phyloP scores from a whole-genome alignment of 1,284 basidiomycete species.

The Meira miltonrushii region DNA sequence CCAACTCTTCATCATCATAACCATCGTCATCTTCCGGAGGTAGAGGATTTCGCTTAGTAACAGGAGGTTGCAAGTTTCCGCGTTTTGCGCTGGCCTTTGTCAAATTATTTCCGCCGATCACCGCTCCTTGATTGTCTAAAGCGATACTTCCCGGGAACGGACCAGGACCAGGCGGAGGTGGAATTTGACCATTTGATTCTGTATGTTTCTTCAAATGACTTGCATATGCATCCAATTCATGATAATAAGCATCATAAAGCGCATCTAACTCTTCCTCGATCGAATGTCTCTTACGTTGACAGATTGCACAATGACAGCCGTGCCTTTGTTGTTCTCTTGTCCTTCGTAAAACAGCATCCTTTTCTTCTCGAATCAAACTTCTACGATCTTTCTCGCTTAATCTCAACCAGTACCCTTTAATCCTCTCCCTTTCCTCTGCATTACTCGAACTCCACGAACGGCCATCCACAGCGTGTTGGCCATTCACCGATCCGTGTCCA shows the following conservation, averaged over 20 bases:
- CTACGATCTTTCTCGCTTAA: conserved; percentile 81
- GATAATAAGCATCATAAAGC: conserved; percentile 99
- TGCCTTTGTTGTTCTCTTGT: conserved; percentile 99
- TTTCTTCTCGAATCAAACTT: conserved; percentile 89
- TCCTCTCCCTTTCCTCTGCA: conserved; percentile 84
- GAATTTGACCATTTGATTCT: conserved; percentile 73
- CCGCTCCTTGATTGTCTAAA: conserved; percentile 75
- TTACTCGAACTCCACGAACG: conserved; percentile 66
- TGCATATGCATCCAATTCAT: conserved; percentile 97
- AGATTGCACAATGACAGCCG: conserved; percentile 90
- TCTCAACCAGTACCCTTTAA: conserved; percentile 94
- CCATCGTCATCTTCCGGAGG: conserved; percentile 25
- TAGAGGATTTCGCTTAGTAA: conserved; percentile 12
- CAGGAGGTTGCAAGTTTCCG: conserved; percentile 10
- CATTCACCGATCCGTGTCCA: conserved; percentile 12
- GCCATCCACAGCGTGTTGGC: not conserved
- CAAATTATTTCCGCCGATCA: conserved; percentile 64
- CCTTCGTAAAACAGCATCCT: conserved; percentile 90
- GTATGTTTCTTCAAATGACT: conserved; percentile 91
- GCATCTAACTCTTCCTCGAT: conserved; percentile 99
- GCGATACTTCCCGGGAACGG: conserved; percentile 97
- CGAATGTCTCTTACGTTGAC: conserved; percentile 89
- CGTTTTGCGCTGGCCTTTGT: conserved; percentile 15
- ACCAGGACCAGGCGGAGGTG: conserved; percentile 88
- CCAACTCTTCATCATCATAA: conserved; percentile 42